Conservation (phyloP, 148 eudicot species). For the Euryodendron excelsum region DNA sequence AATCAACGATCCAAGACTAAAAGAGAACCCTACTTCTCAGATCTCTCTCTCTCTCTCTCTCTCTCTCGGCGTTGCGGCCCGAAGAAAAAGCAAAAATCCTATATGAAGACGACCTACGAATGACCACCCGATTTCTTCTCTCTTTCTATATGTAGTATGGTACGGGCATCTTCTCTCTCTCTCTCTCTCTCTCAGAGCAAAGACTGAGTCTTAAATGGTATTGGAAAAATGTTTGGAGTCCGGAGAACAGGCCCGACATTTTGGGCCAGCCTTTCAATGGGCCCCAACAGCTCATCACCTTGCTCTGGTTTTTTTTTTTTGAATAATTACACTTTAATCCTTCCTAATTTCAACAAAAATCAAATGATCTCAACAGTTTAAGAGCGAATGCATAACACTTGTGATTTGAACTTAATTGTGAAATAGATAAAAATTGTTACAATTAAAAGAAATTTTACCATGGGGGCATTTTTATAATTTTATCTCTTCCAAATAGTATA, state of each 20-base stretch:
- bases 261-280: conserved; percentile 13
- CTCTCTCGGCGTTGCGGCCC: neutral
- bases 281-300: too few species aligned
- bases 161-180: neutral
- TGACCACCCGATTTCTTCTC: neutral
- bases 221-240: conserved; percentile 17
- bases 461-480: too few species aligned
- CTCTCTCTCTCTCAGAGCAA: neutral
- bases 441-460: too few species aligned
- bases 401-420: too few species aligned
- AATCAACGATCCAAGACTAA: neutral
- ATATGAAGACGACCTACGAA: neutral
- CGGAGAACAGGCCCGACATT: neutral
- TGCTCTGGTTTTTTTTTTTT: too few species aligned
- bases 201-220: neutral
- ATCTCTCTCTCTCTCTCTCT: conserved; percentile 12
- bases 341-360: too few species aligned
- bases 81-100: neutral
- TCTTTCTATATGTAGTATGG: neutral
- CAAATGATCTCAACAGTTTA: too few species aligned
- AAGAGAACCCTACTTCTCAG: neutral
- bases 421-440: too few species aligned
- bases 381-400: too few species aligned
- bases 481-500: too few species aligned
- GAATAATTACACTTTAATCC: too few species aligned